A percentile compares a stretch with the other conserved stretches of the same genome.
These are phyloP conservation scores for Rhododendron kiyosumense DNA, from an alignment of 148 eudicot species.

Conservation along the genomic window DNA sequence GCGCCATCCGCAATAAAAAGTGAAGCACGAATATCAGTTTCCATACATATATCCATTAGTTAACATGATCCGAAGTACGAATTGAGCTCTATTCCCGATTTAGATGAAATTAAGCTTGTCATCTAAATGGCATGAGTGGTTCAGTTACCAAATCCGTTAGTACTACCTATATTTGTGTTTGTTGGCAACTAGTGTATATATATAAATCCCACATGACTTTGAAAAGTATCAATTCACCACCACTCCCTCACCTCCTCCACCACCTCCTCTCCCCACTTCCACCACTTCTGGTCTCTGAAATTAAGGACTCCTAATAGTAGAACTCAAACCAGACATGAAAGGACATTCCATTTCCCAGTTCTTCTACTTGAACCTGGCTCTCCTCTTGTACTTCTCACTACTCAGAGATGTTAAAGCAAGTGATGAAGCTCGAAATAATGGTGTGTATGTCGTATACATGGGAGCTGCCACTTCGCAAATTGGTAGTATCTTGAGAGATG, in stretches of 20 bases:
- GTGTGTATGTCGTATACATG: slow-evolving; percentile 62
- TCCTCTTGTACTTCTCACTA: slow-evolving; percentile 8
- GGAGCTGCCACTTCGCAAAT: slow-evolving; percentile 34
- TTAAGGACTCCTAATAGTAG: neutral
- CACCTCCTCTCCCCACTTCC: neutral
- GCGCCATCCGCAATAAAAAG: no score
- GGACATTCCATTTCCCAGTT: neutral
- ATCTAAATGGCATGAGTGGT: slow-evolving; percentile 2
- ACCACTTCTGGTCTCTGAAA: neutral
- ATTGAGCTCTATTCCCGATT: neutral
- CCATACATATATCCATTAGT: neutral
- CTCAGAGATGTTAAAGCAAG: slow-evolving; percentile 11
- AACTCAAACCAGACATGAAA: slow-evolving; percentile 7
- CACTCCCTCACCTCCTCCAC: neutral
- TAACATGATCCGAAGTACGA: neutral
- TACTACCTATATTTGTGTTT: neutral
- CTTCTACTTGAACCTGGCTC: neutral
- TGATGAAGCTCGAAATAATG: slow-evolving; percentile 2
- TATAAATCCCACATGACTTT: neutral
- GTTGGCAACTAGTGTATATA: neutral
- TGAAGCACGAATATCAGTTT: no score
- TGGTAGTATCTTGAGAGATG: slow-evolving; percentile 11
- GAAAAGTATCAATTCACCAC: neutral
- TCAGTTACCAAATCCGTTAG: neutral
- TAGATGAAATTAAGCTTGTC: neutral